These are phyloP conservation scores for Coniochaeta sp. DNA, from an alignment of 2,329 filamentous ascomycete species.

Conservation along the genomic window DNA sequence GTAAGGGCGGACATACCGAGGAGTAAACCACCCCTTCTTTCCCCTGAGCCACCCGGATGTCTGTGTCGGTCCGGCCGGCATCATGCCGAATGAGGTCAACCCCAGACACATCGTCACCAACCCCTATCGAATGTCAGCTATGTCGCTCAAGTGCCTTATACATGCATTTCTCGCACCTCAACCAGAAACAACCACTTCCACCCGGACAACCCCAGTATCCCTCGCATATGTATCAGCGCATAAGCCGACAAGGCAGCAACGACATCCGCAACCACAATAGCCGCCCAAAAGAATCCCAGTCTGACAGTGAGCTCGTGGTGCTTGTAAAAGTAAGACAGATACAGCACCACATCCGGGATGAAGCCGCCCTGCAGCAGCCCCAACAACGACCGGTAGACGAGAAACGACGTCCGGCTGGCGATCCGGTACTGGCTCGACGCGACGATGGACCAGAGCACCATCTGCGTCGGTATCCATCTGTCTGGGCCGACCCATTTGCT, in stretches of 20 bases:
- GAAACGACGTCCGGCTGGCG: conserved; percentile 19
- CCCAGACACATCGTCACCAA: conserved; percentile 26
- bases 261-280: conserved; percentile 22
- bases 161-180: conserved; percentile 28
- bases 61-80: conserved; percentile 34
- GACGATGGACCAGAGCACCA: conserved; percentile 25
- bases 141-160: conserved; percentile 12
- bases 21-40: conserved; percentile 46
- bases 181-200: conserved; percentile 44
- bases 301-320: conserved; percentile 23
- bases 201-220: conserved; percentile 22
- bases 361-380: conserved; percentile 27
- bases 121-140: conserved; percentile 7
- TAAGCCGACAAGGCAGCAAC: conserved; percentile 25
- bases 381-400: conserved; percentile 22
- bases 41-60: conserved; percentile 35
- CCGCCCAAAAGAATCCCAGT: conserved; percentile 25
- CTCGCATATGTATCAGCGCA: conserved; percentile 25
- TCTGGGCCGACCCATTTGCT: conserved; percentile 40
- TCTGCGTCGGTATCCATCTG: conserved; percentile 28
- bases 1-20: conserved; percentile 21
- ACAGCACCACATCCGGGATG: conserved; percentile 26
- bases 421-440: conserved; percentile 24
- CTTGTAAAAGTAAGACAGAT: conserved; percentile 28
- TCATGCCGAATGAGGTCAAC: conserved; percentile 37